Conservation (phyloP, 2,329 filamentous ascomycete genomes). For the Cadophora sp. region DNA sequence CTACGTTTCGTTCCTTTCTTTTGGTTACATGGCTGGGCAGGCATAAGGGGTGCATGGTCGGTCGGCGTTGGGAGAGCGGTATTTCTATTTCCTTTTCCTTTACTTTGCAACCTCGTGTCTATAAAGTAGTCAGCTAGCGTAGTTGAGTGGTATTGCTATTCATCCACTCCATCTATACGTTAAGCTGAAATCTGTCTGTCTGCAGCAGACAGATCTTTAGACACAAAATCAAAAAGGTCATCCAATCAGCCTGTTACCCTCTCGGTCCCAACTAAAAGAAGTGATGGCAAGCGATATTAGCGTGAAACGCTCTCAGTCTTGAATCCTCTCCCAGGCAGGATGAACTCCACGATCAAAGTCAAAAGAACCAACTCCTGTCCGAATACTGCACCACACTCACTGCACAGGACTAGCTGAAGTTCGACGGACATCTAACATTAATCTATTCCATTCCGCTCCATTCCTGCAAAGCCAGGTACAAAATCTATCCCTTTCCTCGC, state of each 20-base stretch:
- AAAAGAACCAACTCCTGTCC: too few relatives aligned
- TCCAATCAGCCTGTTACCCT: too few relatives aligned
- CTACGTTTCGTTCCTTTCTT: background rate
- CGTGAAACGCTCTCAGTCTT: too few relatives aligned
- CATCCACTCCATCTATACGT: background rate
- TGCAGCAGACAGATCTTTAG: too few relatives aligned
- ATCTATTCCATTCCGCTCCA: background rate
- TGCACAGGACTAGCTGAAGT: too few relatives aligned
- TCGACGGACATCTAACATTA: too few relatives aligned
- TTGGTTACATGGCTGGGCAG: background rate
- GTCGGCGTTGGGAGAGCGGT: conserved; percentile 1
- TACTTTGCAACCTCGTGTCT: background rate
- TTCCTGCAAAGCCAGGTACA: conserved; percentile 2
- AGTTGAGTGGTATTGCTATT: background rate
- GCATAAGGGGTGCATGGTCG: background rate
- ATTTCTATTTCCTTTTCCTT: background rate
- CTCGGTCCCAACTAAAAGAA: too few relatives aligned
- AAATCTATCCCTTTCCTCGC: background rate
- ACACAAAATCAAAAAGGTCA: background rate
- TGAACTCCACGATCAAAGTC: too few relatives aligned
- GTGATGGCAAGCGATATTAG: too few relatives aligned
- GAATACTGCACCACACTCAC: too few relatives aligned
- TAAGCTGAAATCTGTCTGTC: too few relatives aligned
- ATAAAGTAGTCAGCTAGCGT: background rate
- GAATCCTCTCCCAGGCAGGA: too few relatives aligned